Conservation (phyloP, 2,329 filamentous ascomycete species). For the Penicillium brevicompactum region DNA sequence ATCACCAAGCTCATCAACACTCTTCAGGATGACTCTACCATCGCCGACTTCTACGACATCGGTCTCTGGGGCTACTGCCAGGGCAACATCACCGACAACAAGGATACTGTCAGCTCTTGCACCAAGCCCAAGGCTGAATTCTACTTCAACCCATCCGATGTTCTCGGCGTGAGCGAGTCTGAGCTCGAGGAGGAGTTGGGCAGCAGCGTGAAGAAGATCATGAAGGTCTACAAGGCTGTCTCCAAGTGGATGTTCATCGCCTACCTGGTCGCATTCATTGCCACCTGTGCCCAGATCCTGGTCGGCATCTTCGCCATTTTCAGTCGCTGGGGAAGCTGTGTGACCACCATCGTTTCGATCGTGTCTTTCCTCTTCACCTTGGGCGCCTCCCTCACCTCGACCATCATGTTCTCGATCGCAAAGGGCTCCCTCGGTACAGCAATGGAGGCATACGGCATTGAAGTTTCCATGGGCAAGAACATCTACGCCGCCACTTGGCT, state of each 20-base stretch:
- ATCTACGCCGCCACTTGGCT: conserved; percentile 80
- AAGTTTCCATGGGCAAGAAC: conserved; percentile 64
- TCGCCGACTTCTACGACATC: conserved; percentile 78
- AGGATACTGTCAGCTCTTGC: conserved; percentile 62
- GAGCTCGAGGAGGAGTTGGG: conserved; percentile 67
- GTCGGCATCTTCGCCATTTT: conserved; percentile 82
- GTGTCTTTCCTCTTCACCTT: conserved; percentile 60
- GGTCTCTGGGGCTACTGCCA: conserved; percentile 87
- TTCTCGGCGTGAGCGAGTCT: conserved; percentile 61
- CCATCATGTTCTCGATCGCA: conserved; percentile 71
- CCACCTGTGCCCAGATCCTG: conserved; percentile 71
- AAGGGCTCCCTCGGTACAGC: conserved; percentile 67
- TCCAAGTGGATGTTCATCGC: conserved; percentile 81
- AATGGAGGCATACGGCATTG: conserved; percentile 71
- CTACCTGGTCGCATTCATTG: conserved; percentile 72
- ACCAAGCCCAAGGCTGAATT: conserved; percentile 72
- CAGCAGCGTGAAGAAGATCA: conserved; percentile 63
- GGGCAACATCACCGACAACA: conserved; percentile 57
- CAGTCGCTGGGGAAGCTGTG: conserved; percentile 77
- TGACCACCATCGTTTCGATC: conserved; percentile 75
- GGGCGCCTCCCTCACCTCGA: conserved; percentile 71
- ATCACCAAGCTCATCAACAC: conserved; percentile 40
- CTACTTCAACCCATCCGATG: conserved; percentile 71
- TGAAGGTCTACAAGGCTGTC: conserved; percentile 73
- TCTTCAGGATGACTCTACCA: conserved; percentile 52